phyloP scores from a whole-genome alignment of 2,329 filamentous ascomycete species.

The Fusarium tuaranense region DNA sequence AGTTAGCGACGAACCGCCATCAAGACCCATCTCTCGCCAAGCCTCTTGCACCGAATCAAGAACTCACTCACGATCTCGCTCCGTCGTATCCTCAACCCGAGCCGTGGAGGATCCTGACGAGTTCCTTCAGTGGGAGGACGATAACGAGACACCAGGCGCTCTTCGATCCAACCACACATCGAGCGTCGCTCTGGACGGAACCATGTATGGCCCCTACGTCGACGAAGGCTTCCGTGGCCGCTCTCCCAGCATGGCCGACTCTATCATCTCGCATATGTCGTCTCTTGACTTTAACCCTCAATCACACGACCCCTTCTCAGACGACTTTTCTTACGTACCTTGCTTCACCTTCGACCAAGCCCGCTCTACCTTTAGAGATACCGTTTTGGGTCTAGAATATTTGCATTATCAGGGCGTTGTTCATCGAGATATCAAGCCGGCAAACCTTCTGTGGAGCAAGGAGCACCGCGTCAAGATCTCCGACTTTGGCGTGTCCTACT shows the following conservation, averaged over 20 bases:
- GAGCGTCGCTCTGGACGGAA: conserved; percentile 75
- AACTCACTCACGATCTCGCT: conserved; percentile 61
- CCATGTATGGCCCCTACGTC: conserved; percentile 79
- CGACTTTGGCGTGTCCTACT: conserved; percentile 98
- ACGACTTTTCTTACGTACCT: conserved; percentile 93
- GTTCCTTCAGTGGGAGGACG: conserved; percentile 57
- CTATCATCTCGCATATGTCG: conserved; percentile 77
- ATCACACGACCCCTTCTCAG: conserved; percentile 76
- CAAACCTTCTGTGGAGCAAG: conserved; percentile 88
- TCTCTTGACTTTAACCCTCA: conserved; percentile 70
- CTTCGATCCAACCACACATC: conserved; percentile 65
- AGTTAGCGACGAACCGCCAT: conserved; percentile 50
- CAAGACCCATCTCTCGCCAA: conserved; percentile 53
- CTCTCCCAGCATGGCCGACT: conserved; percentile 85
- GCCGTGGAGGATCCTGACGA: conserved; percentile 52
- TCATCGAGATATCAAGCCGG: conserved; percentile 87
- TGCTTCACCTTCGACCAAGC: conserved; percentile 90
- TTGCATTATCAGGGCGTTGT: conserved; percentile 89
- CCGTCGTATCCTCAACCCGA: conserved; percentile 55
- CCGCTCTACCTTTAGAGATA: conserved; percentile 89
- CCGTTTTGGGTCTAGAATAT: conserved; percentile 92
- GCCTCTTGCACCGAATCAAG: conserved; percentile 58
- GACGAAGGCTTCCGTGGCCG: conserved; percentile 73
- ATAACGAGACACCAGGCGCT: conserved; percentile 65
- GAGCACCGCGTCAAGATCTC: conserved; percentile 95